Evolutionary conservation across 345 rosid genomes (phyloP).

Genomic region (Dipteronia dyeriana): DNA sequence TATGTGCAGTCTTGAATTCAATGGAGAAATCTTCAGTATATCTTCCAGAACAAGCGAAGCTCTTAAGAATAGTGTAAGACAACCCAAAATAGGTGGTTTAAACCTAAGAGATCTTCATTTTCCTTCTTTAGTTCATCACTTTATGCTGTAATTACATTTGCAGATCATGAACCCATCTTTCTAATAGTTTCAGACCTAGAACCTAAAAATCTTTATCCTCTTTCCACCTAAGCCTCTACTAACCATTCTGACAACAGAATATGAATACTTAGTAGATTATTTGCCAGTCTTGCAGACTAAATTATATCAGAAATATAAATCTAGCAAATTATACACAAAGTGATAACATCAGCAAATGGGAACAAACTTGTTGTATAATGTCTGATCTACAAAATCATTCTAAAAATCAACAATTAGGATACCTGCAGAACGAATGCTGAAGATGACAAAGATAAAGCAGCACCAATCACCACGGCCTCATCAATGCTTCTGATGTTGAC

Average conservation of each 20-base stretch:
- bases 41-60: not conserved
- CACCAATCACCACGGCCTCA: constrained; percentile 95
- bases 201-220: not conserved
- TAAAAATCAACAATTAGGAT: constrained; percentile 27
- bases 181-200: not conserved
- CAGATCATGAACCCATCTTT: not conserved
- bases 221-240: not conserved
- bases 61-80: not conserved
- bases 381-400: not conserved
- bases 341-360: not conserved
- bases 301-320: not conserved
- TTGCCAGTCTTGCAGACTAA: not conserved
- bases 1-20: too few relatives aligned
- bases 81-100: not conserved
- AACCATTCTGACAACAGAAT: not conserved
- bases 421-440: constrained; percentile 99
- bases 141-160: not conserved
- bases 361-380: not conserved
- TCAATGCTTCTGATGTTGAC: constrained; percentile 96
- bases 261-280: not conserved
- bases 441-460: constrained; percentile 95
- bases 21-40: too few relatives aligned
- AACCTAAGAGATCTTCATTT: not conserved
- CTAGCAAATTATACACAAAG: not conserved
- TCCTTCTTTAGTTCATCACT: not conserved